Conservation (phyloP, 768 basidiomycete genomes). For the Serendipita sp. region DNA sequence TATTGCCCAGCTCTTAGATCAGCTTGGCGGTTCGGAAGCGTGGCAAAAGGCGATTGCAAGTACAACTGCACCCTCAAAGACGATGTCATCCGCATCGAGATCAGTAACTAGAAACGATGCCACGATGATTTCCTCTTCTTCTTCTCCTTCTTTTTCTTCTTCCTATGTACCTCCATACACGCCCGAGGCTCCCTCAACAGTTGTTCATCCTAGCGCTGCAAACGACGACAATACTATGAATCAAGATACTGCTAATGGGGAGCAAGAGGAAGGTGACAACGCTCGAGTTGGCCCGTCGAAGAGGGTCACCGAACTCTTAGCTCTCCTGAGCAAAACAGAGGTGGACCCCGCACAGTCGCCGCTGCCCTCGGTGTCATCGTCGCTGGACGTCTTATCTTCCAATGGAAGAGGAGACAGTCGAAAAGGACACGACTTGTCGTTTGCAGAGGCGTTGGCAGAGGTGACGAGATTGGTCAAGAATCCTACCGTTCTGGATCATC, state of each 20-base stretch:
- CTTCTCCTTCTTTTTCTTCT: neutral
- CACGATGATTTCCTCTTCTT: neutral
- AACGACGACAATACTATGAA: neutral
- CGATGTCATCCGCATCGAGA: neutral
- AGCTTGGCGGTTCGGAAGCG: slow-evolving; percentile 47
- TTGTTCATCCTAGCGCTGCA: neutral
- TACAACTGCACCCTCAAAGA: neutral
- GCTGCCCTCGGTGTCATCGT: no score
- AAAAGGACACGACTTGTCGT: slow-evolving; percentile 26
- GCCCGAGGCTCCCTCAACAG: neutral
- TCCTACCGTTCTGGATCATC: slow-evolving; percentile 30
- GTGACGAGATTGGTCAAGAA: slow-evolving; percentile 46
- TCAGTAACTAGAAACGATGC: neutral
- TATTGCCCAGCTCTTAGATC: slow-evolving; percentile 38
- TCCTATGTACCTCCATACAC: neutral
- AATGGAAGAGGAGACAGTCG: neutral
- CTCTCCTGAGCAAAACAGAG: slow-evolving; percentile 25
- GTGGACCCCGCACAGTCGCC: no score
- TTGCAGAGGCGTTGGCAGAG: slow-evolving; percentile 53
- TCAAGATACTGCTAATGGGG: neutral
- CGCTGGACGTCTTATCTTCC: no score
- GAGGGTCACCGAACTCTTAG: neutral
- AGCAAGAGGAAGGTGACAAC: neutral
- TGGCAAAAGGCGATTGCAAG: slow-evolving; percentile 38
- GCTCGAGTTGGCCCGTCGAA: neutral